A percentile compares a stretch with the other conserved stretches of the same genome.
Conservation (phyloP, 371 early-diverging fungal species). For the Lichtheimia corymbifera region DNA sequence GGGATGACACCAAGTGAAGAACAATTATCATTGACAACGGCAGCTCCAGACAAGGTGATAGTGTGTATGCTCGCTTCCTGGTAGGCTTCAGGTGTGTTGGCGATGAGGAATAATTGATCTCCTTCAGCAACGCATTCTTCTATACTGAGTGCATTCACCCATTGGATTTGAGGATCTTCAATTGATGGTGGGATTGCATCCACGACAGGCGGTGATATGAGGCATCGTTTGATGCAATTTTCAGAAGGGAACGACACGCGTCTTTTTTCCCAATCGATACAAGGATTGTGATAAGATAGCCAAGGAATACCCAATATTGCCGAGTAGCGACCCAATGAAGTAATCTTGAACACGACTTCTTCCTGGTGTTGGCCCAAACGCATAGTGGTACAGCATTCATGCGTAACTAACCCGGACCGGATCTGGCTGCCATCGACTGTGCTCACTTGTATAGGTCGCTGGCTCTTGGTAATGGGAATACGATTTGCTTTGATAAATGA, state of each 20-base stretch:
- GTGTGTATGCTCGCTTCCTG: no score
- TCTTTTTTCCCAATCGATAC: constrained; percentile 1
- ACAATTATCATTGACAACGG: neutral
- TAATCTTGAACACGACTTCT: neutral
- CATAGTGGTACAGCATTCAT: constrained; percentile 2
- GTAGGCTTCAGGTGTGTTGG: no score
- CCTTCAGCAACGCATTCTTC: neutral
- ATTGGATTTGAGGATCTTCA: neutral
- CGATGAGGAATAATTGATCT: neutral
- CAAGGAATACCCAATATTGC: constrained; percentile 14
- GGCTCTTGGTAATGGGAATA: neutral
- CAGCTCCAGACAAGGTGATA: no score
- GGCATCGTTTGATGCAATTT: neutral
- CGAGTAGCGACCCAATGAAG: constrained; percentile 3
- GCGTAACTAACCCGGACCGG: constrained; percentile 1
- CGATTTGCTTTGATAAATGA: neutral
- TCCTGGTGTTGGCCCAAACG: constrained; percentile 6
- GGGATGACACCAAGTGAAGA: constrained; percentile 4
- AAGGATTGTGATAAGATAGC: constrained; percentile 5
- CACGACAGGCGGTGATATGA: neutral
- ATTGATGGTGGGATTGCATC: neutral
- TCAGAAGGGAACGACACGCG: neutral
- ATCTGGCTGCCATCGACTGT: constrained; percentile 9
- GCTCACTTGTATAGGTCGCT: neutral
- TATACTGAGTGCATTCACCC: no score